Conservation (phyloP, 345 rosid species). For the Triadica sebifera region DNA sequence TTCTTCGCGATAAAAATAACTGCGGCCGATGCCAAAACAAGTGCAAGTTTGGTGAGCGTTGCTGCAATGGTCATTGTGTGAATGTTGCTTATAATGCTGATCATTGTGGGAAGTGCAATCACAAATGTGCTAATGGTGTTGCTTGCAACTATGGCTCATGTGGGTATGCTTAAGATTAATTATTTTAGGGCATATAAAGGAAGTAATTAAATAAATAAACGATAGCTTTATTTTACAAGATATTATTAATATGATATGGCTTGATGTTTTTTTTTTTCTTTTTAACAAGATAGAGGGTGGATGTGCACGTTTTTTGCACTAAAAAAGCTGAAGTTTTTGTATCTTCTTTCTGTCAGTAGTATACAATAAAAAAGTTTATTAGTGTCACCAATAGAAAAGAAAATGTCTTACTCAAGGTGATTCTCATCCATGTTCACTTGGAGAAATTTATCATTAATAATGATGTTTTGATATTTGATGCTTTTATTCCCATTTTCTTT, state of each 20-base stretch:
- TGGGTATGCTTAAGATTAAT: slow-evolving; percentile 51
- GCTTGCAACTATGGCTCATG: slow-evolving; percentile 55
- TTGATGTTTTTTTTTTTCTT: background rate
- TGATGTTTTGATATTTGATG: no score
- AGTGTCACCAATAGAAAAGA: no score
- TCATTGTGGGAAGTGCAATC: slow-evolving; percentile 63
- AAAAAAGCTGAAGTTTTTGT: background rate
- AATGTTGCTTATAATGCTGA: slow-evolving; percentile 25
- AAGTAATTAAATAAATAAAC: background rate
- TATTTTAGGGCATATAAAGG: background rate
- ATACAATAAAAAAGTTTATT: background rate
- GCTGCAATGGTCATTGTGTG: slow-evolving; percentile 56
- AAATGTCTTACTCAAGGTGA: no score
- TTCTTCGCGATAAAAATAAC: slow-evolving; percentile 53
- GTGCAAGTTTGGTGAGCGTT: slow-evolving; percentile 51
- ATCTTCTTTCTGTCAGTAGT: background rate
- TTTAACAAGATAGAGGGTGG: background rate
- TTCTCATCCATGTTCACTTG: no score
- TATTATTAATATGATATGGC: background rate
- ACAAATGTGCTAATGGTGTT: slow-evolving; percentile 40
- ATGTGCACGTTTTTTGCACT: background rate
- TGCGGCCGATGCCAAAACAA: slow-evolving; percentile 55
- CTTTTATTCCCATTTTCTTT: no score
- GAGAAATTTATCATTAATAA: no score
- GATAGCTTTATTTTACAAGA: background rate